Percentiles rank a stretch among this genome's conserved stretches.
Evolutionary conservation across 1,284 basidiomycete genomes (phyloP).

Genomic region (Ceratobasidium sp.): DNA sequence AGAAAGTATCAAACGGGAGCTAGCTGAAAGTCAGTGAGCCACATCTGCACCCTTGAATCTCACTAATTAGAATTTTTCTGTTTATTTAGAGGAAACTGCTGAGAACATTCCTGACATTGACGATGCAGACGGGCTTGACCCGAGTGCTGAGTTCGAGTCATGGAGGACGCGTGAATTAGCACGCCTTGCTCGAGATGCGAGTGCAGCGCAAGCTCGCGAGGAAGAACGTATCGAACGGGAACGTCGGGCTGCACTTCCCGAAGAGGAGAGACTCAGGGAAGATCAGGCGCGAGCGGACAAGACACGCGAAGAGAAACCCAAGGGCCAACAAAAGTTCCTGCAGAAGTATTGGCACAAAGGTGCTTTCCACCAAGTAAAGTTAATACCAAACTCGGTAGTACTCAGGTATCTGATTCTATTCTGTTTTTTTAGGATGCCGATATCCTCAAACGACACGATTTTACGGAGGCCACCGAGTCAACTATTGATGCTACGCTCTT

Average conservation of each 20-base stretch:
- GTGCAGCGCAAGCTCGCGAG: constrained; percentile 79
- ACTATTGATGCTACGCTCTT: constrained; percentile 86
- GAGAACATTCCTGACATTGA: constrained; percentile 87
- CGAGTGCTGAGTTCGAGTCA: constrained; percentile 90
- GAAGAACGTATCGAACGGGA: constrained; percentile 91
- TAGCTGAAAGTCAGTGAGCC: constrained; percentile 76
- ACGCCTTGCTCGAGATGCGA: constrained; percentile 91
- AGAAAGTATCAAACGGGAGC: constrained; percentile 83
- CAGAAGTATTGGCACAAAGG: constrained; percentile 99
- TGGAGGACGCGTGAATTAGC: constrained; percentile 94
- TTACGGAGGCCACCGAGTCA: constrained; percentile 86
- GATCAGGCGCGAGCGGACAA: constrained; percentile 88
- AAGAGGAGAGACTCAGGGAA: constrained; percentile 89
- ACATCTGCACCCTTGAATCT: constrained; percentile 4
- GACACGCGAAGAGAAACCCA: constrained; percentile 82
- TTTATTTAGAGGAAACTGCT: constrained; percentile 80
- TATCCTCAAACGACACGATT: constrained; percentile 86
- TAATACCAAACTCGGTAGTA: too few relatives aligned
- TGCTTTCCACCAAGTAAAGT: constrained; percentile 93
- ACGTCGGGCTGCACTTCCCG: constrained; percentile 87
- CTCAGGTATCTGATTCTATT: neutral
- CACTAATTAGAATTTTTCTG: neutral
- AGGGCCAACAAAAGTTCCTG: constrained; percentile 90
- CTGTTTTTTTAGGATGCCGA: constrained; percentile 76
- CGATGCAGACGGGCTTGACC: constrained; percentile 94